Evolutionary conservation across 257 asterid species (phyloP).

Genomic region (Fraxinus quadrangulata): DNA sequence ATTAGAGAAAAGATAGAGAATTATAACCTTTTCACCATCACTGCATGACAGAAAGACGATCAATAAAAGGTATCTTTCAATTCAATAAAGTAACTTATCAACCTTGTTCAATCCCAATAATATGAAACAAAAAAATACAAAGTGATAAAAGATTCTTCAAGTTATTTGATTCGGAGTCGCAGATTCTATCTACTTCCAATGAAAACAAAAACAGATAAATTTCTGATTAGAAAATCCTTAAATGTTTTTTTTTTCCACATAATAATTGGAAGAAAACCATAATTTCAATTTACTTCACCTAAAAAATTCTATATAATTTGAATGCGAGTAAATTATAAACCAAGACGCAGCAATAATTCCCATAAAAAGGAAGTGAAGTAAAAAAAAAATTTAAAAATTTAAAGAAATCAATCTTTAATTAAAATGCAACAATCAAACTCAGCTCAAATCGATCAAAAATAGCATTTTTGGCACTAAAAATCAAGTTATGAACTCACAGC

Average conservation of each 20-base stretch:
- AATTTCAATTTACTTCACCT: background rate
- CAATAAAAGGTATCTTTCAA: conserved; percentile 3
- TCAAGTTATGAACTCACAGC: conserved; percentile 54
- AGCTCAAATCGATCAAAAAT: background rate
- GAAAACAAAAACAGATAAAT: background rate
- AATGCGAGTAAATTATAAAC: background rate
- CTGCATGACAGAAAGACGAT: background rate
- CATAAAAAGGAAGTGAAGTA: background rate
- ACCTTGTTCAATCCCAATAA: background rate
- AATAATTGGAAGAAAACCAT: background rate
- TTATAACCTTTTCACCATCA: background rate
- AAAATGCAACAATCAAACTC: background rate
- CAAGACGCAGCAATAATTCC: background rate
- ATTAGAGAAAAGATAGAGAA: background rate
- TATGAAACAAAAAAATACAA: background rate
- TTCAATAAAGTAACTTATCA: background rate
- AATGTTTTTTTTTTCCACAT: background rate
- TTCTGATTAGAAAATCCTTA: background rate
- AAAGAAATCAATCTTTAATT: background rate
- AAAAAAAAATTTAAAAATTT: background rate
- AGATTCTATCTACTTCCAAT: background rate
- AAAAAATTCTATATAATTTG: background rate
- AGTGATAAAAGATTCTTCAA: background rate
- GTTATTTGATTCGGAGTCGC: background rate
- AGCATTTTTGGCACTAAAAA: background rate